These are phyloP conservation scores for Populus hybrid DNA, from an alignment of 441 rosid species.

Conservation along the genomic window DNA sequence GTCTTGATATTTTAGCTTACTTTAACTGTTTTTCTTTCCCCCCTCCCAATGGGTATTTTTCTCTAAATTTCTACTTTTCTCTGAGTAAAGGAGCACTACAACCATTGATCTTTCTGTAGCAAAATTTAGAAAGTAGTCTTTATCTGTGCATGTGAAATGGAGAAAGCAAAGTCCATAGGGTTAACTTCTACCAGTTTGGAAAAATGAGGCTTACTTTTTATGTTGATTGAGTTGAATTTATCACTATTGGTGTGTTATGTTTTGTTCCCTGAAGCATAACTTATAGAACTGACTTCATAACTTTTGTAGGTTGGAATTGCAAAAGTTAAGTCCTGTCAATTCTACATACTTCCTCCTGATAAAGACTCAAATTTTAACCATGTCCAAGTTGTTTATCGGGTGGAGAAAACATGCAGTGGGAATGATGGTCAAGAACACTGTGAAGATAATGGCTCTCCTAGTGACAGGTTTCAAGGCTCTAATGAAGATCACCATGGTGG, in stretches of 20 bases:
- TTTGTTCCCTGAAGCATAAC: neutral
- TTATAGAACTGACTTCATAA: neutral
- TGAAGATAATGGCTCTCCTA: conserved; percentile 10
- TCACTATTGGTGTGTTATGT: neutral
- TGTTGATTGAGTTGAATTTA: neutral
- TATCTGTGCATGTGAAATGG: neutral
- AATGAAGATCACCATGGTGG: conserved; percentile 4
- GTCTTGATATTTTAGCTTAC: neutral
- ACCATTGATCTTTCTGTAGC: neutral
- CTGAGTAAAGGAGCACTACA: neutral
- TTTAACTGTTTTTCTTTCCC: no score
- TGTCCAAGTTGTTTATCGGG: conserved; percentile 28
- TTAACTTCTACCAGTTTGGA: neutral
- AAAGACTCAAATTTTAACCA: conserved; percentile 12
- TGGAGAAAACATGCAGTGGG: conserved; percentile 2
- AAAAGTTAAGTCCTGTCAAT: conserved; percentile 14
- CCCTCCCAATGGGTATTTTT: no score
- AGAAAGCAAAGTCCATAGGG: neutral
- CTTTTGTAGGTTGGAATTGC: conserved; percentile 29
- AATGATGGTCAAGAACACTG: conserved; percentile 7
- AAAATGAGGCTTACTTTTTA: neutral
- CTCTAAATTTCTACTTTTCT: neutral
- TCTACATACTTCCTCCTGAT: conserved; percentile 34
- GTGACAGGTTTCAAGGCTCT: conserved; percentile 9
- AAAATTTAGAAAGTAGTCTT: neutral